A percentile compares a stretch with the other conserved stretches of the same genome.
Evolutionary conservation across 164 flowering plant species (phyloP).

Genomic region (Tetrastigma voinierianum): DNA sequence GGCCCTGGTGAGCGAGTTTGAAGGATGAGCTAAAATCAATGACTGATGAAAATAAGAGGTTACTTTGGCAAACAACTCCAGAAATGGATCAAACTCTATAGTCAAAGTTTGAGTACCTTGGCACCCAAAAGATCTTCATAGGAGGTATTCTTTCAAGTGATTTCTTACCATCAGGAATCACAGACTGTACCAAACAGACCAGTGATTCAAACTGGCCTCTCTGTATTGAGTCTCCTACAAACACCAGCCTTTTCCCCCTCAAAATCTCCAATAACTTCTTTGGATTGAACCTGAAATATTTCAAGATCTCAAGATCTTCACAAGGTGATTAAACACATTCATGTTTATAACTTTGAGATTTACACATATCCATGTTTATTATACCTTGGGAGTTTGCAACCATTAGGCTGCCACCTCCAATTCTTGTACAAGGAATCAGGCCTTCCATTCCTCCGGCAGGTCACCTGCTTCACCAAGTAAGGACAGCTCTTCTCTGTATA

Average conservation of each 20-base stretch:
- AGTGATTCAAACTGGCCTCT: conserved; percentile 79
- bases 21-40: too few species aligned
- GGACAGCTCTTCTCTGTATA: conserved; percentile 73
- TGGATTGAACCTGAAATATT: conserved; percentile 59
- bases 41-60: background rate
- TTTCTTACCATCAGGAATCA: conserved; percentile 57
- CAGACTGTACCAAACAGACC: conserved; percentile 76
- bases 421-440: conserved; percentile 83
- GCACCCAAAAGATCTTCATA: conserved; percentile 70
- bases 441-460: conserved; percentile 79
- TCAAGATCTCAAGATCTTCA: too few species aligned
- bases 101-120: conserved; percentile 39
- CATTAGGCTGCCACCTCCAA: conserved; percentile 92
- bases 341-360: background rate
- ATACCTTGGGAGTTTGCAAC: conserved; percentile 76
- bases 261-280: conserved; percentile 55
- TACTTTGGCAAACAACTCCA: too few species aligned
- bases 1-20: too few species aligned
- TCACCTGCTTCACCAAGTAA: conserved; percentile 69
- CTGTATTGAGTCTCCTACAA: conserved; percentile 80
- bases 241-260: conserved; percentile 71
- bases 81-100: too few species aligned
- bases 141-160: conserved; percentile 70
- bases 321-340: background rate
- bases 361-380: too few species aligned